Conservation (phyloP, 257 asterid genomes). For the Fraxinus anomala region DNA sequence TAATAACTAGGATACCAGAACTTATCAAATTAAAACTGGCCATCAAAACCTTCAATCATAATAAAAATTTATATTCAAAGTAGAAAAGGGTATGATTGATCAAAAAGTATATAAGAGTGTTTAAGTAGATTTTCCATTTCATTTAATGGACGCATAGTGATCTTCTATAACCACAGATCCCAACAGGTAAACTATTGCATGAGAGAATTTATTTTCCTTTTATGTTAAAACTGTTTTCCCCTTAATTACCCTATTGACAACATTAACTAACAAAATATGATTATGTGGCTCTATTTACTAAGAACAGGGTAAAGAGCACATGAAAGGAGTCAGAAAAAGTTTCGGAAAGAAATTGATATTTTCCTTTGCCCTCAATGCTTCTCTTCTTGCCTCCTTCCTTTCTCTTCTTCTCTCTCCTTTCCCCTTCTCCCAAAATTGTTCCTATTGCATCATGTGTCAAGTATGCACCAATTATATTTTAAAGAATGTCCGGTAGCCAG, state of each 20-base stretch:
- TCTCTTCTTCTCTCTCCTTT: no score
- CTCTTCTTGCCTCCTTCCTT: no score
- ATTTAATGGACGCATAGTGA: background rate
- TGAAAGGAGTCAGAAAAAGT: conserved; percentile 1
- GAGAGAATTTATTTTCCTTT: conserved; percentile 11
- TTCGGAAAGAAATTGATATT: no score
- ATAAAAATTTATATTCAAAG: background rate
- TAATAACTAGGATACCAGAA: conserved; percentile 14
- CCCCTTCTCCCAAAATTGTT: no score
- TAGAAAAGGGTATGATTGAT: conserved; percentile 13
- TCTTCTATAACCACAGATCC: background rate
- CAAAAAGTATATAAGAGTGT: background rate
- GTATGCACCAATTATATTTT: conserved; percentile 5
- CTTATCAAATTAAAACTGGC: conserved; percentile 9
- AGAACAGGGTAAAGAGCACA: background rate
- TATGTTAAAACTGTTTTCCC: background rate
- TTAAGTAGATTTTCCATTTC: conserved; percentile 3
- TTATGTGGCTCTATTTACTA: background rate
- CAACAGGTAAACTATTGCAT: conserved; percentile 11
- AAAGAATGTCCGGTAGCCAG: conserved; percentile 5
- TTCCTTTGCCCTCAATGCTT: no score
- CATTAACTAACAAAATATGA: background rate
- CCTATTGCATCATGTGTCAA: no score
- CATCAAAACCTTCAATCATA: conserved; percentile 18
- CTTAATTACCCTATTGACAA: background rate